These are phyloP conservation scores for Pyrenophora tritici-repentis DNA, from an alignment of 2,329 filamentous ascomycete genomes.

Conservation along the genomic window DNA sequence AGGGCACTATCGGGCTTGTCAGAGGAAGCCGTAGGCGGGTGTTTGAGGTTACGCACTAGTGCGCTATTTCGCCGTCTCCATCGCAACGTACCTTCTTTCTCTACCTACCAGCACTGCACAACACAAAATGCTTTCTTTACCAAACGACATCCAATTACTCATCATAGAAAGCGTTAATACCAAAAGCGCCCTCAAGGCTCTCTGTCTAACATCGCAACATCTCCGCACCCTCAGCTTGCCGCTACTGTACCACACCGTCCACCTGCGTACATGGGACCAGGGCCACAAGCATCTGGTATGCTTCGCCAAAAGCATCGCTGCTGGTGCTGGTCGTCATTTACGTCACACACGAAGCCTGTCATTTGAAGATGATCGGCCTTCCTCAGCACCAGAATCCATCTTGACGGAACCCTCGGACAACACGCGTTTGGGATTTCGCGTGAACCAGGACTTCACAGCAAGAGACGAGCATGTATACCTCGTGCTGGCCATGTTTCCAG, in stretches of 20 bases:
- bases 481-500: not conserved
- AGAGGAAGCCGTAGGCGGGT: not conserved
- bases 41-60: no score
- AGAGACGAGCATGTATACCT: not conserved
- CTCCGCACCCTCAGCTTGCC: conserved; percentile 1
- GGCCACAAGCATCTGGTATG: not conserved
- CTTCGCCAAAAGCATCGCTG: conserved; percentile 2
- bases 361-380: conserved; percentile 1
- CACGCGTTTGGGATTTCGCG: not conserved
- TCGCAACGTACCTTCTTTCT: not conserved
- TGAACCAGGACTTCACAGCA: not conserved
- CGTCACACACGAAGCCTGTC: conserved; percentile 2
- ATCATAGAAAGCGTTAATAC: not conserved
- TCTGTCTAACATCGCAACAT: conserved; percentile 4
- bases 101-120: not conserved
- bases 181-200: conserved; percentile 1
- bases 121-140: not conserved
- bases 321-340: not conserved
- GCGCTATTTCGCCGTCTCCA: no score
- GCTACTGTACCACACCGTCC: not conserved
- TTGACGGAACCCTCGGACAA: not conserved
- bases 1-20: not conserved
- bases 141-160: conserved; percentile 1
- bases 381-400: not conserved
- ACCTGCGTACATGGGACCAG: not conserved